Conservation (phyloP, 2,329 filamentous ascomycete species). For the Venturia nashicola region DNA sequence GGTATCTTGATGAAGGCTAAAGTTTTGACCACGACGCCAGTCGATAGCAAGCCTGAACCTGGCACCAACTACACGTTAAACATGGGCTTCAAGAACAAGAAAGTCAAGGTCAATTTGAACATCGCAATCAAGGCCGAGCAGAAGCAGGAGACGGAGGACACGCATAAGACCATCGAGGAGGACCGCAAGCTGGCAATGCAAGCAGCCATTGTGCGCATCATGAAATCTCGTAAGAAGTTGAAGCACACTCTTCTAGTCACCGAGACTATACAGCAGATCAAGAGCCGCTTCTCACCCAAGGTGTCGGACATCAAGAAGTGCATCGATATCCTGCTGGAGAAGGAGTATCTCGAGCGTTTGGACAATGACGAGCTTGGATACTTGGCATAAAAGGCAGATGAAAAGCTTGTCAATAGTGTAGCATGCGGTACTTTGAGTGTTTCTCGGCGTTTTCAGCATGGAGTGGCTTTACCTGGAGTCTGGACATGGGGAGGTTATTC, state of each 20-base stretch:
- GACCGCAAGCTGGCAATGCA: constrained; percentile 88
- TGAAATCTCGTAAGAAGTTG: constrained; percentile 99
- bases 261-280: constrained; percentile 93
- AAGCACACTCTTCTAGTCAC: constrained; percentile 91
- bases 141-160: constrained; percentile 92
- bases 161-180: constrained; percentile 98
- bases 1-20: constrained; percentile 86
- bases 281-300: constrained; percentile 83
- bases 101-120: constrained; percentile 93
- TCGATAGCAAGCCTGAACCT: constrained; percentile 61
- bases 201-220: constrained; percentile 98
- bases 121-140: constrained; percentile 89
- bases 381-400: constrained; percentile 51
- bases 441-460: constrained; percentile 2
- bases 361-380: constrained; percentile 93
- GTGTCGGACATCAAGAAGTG: constrained; percentile 98
- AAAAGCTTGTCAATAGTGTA: not conserved
- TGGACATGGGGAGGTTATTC: not conserved
- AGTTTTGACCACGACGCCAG: constrained; percentile 61
- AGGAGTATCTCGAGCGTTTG: constrained; percentile 93
- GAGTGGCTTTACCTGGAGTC: not conserved
- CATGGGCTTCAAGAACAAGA: constrained; percentile 96
- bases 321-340: constrained; percentile 96
- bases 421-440: not conserved
- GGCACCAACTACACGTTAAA: constrained; percentile 78